Conservation (phyloP, 2,329 filamentous ascomycete species). For the Fusarium udum region DNA sequence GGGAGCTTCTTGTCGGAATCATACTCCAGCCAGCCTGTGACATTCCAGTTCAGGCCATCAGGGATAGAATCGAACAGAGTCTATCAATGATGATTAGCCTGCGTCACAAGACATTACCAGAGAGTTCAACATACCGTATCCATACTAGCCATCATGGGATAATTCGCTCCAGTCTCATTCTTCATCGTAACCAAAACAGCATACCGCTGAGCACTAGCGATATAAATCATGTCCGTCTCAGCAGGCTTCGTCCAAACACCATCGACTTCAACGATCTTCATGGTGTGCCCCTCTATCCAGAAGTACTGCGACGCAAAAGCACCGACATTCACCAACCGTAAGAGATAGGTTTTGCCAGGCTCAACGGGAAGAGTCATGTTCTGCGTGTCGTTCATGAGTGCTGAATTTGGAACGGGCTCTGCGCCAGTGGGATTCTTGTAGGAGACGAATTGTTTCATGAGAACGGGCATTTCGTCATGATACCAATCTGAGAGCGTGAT, state of each 20-base stretch:
- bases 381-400: not conserved
- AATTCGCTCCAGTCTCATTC: not conserved
- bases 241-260: not conserved
- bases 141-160: not conserved
- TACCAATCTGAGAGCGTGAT: not conserved
- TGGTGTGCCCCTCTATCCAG: not conserved
- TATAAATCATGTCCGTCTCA: not conserved
- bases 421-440: not conserved
- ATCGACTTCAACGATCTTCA: not conserved
- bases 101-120: fast-evolving
- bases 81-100: not conserved
- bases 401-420: not conserved
- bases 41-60: not conserved
- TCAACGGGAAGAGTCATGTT: not conserved
- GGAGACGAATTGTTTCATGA: not conserved
- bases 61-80: not conserved
- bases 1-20: not conserved
- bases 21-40: not conserved
- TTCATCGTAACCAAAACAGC: not conserved
- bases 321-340: not conserved
- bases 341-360: not conserved
- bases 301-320: not conserved
- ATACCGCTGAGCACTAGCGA: not conserved
- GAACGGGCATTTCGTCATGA: not conserved
- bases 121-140: not conserved